Evolutionary conservation across 805 yeast genomes (phyloP).

Genomic region (Candida insectalens): DNA sequence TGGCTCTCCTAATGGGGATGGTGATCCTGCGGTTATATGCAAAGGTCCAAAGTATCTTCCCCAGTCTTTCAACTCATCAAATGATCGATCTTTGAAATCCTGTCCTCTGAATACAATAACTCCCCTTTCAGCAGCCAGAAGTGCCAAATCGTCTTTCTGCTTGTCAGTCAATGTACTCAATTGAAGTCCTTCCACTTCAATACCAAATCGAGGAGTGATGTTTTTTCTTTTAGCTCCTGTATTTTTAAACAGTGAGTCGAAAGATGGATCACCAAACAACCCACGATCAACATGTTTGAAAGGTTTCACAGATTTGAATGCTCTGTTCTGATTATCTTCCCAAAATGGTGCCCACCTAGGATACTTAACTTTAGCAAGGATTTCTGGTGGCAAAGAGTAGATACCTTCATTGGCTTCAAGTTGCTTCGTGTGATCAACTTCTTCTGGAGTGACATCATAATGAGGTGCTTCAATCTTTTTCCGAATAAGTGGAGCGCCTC

Average conservation of each 20-base stretch:
- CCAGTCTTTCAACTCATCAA: slow-evolving; percentile 36
- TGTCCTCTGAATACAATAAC: slow-evolving; percentile 60
- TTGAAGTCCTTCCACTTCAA: slow-evolving; percentile 53
- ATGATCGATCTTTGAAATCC: slow-evolving; percentile 52
- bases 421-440: background rate
- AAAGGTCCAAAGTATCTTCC: slow-evolving; percentile 61
- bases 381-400: background rate
- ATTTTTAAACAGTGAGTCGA: slow-evolving; percentile 35
- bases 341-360: slow-evolving; percentile 11
- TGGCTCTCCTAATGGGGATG: slow-evolving; percentile 51
- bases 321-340: slow-evolving; percentile 8
- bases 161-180: slow-evolving; percentile 39
- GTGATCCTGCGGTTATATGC: slow-evolving; percentile 69
- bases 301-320: slow-evolving; percentile 32
- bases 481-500: slow-evolving; percentile 7
- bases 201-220: slow-evolving; percentile 63
- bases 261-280: slow-evolving; percentile 43
- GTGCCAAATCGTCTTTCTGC: slow-evolving; percentile 63
- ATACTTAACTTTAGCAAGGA: slow-evolving; percentile 3
- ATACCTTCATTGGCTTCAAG: background rate
- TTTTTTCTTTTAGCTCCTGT: slow-evolving; percentile 23
- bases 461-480: background rate
- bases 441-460: background rate
- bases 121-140: slow-evolving; percentile 61
- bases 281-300: slow-evolving; percentile 56